Base-by-base conservation (phyloP, 495 filamentous ascomycete genomes). In the Annulohypoxylon stygium region DNA sequence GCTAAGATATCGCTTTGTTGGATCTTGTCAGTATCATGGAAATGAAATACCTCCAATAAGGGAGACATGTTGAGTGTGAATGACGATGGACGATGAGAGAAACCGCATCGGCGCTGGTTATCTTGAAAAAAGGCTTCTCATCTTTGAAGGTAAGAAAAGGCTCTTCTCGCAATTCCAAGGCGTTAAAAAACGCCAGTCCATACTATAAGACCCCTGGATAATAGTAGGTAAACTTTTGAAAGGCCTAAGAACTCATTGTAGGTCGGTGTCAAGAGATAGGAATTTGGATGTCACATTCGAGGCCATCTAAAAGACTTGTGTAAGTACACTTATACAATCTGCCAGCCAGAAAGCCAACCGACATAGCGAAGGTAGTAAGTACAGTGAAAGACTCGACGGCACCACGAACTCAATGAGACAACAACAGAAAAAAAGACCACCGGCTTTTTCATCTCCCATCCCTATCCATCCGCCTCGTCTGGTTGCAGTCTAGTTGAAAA, bases 21-120 rank as follows among this genome's bases (percentile, higher is more conserved):
- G 4, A 67, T 62, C 16, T 61, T 55, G 16, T 71, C 69, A 12
- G 69, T 55, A 16, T 66, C 12, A 25, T 61, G 20, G 10, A 10
- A n/a, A 4, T 61, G 55, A 37, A 62, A 67, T 10, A 47, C 20
- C 14, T 25, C 30, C 8, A n/a, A 16, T 37, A 54, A 58, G 18
- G 10, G 20, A 11, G 41, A 10, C 64, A 59, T 59, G 10, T 10
- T 39, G 26, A 14, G 26, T 12, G 18, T 23, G 47, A 23, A 30
- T 53, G 39, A 12, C 39, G 39, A n/a, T 43, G 26, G 26, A 23
- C 30, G 50, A 33, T 54, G 26, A n/a, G 10, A 33, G 3, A 33
- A 18, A 20, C 2, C 12, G 7, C 5, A 14, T 7, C 0, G 18
- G 43, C 9, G 4, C 18, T 6, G 12, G n/a, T 9, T 45, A n/a